Base-by-base conservation (phyloP, 2,329 filamentous ascomycete genomes). In the Mycosphaerella arachidis region DNA sequence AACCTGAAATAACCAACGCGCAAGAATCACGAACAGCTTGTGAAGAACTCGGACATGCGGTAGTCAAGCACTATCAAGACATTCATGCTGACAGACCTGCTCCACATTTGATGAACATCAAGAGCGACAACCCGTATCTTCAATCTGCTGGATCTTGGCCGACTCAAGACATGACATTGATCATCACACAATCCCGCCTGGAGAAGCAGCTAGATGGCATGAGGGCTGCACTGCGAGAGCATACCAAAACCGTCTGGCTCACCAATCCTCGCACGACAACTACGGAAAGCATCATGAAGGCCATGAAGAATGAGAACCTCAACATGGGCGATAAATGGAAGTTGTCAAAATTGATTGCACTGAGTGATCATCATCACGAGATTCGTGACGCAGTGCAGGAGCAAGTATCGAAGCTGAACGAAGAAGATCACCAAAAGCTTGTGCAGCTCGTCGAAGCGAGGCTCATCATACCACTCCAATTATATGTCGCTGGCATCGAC, bases 401-500 rank as follows among this genome's bases (percentile, higher is more conserved):
- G 16, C 50, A 46, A 3, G 51, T 67, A 5, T 56, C 55, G 12
- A 53, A 65, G 24, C 55, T 63, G 6, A 59, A 64, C 20, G 13
- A 37, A 33, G 53, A 53, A 13, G 60, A 66, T 12, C 40, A 31
- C 13, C 45, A 58, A 1, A 53, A 53, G 40, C 61, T 66, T 50
- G 40, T 30, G 10, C 37, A 58, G 27, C 48, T 66, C 6, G 31
- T 67, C n/a, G 56, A 59, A 31, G 56, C 57, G n/a, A 51, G 62
- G 20, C 57, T 72, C 12, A 51, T 70, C 9, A 45, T 60, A 7
- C 65, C 69, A 4, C 27, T 70, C 6, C 56, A 61, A 9, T 63
- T 72, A 5, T 71, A 71, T 58, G 33, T 56, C 3, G 40, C 53
- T 27, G 69, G 66, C 33, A 55, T 68, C 35, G 55, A 65, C 4